Base-by-base conservation (phyloP, 78 protist genomes). In the Protostelium mycophagum region DNA sequence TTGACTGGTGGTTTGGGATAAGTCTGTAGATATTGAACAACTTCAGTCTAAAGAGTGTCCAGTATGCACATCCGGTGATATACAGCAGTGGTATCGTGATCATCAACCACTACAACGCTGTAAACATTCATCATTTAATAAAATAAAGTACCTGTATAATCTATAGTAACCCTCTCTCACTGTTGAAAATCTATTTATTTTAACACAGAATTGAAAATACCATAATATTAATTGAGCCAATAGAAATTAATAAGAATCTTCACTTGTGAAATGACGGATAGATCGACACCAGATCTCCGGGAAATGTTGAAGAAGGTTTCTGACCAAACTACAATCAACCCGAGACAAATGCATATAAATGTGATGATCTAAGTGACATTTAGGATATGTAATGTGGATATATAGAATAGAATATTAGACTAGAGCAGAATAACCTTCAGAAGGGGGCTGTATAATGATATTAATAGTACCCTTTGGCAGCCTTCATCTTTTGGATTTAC, bases 1-100 rank as follows among this genome's bases (percentile, higher is more conserved):
- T 89, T 0, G 95, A 93, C 38, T 90, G 93, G 87, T 90, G 93
- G 38, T 87, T 87, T 34, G 95, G 88, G 28, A 93, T 88, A 34
- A 93, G 73, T 37, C 92, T 87, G 83, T 93, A 93, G 63, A 89
- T 87, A 38, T 89, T 89, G 86, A 93, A 93, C 34, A 93, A 88
- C 84, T 87, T 73, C 38, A 93, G 86, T 38, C 88, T 85, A 87
- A 93, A 93, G 28, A 92, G 37, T 0, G 94, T 92, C 0, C 91
- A 87, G 35, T 92, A 92, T 0, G 94, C 90, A 89, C 94, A 92
- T 16, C 89, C 37, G 0, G 91, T 38, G 92, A 92, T 92, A 29
- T 88, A 92, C 37, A 92, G 36, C 23, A 92, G 36, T 34, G 94
- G 94, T 9, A 92, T 88, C 35, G 73, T 51, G 73, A 51, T 51